Evolutionary conservation across 345 rosid genomes (phyloP).

Genomic region (Eucalyptus erythrocorys): DNA sequence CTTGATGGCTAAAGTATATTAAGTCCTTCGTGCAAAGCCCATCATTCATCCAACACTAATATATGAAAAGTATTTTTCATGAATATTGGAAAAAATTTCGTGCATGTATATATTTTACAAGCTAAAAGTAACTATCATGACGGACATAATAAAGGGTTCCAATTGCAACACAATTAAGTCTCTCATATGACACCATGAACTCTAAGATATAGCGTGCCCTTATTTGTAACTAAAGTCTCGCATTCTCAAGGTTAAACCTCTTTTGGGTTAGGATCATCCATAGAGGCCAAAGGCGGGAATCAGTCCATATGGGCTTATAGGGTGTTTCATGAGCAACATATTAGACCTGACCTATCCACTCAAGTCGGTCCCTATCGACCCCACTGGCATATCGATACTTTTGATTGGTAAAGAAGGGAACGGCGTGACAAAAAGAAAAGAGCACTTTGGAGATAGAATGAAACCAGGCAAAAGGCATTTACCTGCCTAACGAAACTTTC

Average conservation of each 20-base stretch:
- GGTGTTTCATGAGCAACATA: neutral
- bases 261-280: neutral
- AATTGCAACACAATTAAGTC: neutral
- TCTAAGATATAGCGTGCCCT: neutral
- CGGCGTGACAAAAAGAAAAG: neutral
- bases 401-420: neutral
- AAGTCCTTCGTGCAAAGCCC: neutral
- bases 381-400: neutral
- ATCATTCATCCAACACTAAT: neutral
- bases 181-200: neutral
- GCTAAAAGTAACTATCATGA: neutral
- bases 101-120: neutral
- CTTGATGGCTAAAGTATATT: neutral
- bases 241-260: neutral
- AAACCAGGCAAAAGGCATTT: neutral
- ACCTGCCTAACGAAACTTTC: slow-evolving; percentile 37
- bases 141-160: neutral
- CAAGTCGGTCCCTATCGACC: neutral
- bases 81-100: neutral
- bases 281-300: neutral
- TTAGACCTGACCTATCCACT: neutral
- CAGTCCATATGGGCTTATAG: neutral
- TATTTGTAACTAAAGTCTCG: neutral
- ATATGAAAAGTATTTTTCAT: neutral
- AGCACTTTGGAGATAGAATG: neutral